Evolutionary conservation across 2,329 filamentous ascomycete species (phyloP).

Genomic region (Phoma sp.): DNA sequence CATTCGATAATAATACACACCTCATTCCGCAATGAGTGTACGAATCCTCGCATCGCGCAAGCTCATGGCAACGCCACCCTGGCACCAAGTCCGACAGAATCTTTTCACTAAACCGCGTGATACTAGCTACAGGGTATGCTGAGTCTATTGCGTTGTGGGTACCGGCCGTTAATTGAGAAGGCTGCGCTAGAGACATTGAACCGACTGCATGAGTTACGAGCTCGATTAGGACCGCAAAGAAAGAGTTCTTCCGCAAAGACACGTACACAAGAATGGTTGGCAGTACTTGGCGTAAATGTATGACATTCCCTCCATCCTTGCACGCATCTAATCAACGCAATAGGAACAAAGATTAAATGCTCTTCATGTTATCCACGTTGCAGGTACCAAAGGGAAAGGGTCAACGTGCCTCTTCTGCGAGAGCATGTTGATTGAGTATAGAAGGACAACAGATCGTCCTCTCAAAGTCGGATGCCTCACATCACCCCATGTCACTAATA

Average conservation of each 20-base stretch:
- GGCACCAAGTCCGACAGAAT: too few relatives aligned
- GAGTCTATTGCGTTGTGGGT: neutral
- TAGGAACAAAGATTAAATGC: neutral
- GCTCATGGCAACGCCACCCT: too few relatives aligned
- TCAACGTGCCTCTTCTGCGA: slow-evolving; percentile 74
- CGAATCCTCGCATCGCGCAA: too few relatives aligned
- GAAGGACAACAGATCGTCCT: slow-evolving; percentile 34
- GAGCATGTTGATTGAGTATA: slow-evolving; percentile 66
- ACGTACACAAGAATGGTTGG: neutral
- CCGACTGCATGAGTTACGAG: neutral
- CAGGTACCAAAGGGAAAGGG: slow-evolving; percentile 80
- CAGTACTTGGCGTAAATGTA: neutral
- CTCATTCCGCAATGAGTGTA: too few relatives aligned
- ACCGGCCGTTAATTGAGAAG: neutral
- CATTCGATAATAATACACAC: too few relatives aligned
- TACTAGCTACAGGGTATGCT: neutral
- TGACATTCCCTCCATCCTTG: neutral
- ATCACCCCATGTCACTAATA: slow-evolving; percentile 68
- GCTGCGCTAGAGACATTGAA: neutral
- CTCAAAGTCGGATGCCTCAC: slow-evolving; percentile 69
- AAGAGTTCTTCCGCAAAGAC: neutral
- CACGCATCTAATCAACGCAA: neutral
- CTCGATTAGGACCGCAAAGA: neutral
- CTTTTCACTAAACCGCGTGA: neutral
- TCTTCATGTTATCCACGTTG: slow-evolving; percentile 66